Base-by-base conservation (phyloP, 202 grass and related monocot genomes). In the Panicum virgatum region DNA sequence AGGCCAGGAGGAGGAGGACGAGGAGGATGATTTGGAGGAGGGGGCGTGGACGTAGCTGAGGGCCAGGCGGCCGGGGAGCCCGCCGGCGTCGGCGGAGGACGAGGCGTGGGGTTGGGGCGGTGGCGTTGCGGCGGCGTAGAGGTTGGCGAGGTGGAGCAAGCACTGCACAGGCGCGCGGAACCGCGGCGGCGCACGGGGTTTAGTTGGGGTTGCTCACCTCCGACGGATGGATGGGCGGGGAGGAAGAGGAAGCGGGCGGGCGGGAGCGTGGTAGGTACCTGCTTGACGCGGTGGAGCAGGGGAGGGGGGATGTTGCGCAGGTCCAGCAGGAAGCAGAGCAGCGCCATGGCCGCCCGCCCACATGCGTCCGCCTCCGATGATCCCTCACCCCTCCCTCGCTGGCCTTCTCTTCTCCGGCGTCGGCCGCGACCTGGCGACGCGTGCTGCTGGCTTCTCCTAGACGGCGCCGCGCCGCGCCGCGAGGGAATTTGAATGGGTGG, bases 251-350 rank as follows among this genome's bases (percentile, higher is more conserved):
- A 29, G 52, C 4, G 61, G 25, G 58, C 2, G 51, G n/a, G 54
- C 62, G 9, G 12, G 53, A 5, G 53, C 53, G 53, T 18, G 77
- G 26, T n/a, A 3, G 11, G 25, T 72, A 88, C 92, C 95, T 89
- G 84, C 79, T 98, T 98, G 82, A 95, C 82, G 86, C 76, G 67
- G 67, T 63, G 73, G 67, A 95, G 96, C 76, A 94, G 64, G 14
- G 84, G 60, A 65, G 80, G 82, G 29, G 92, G 85, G 37, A 98
- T 93, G 82, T 90, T 90, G 69, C 92, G 90, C 57, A 95, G 86
- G 90, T 98, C 96, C 54, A 98, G 76, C 69, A 98, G 81, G 86
- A 98, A 98, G 88, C 92, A 98, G 63, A 98, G 86, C 77, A 98
- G 65, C 87, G 82, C 84, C 96, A 93, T 94, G 67, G 64, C 36